Percentiles rank a stretch among this genome's conserved stretches.
These are phyloP conservation scores for Tetrahymena elliotti DNA, from an alignment of 73 alveolate species.

Conservation along the genomic window DNA sequence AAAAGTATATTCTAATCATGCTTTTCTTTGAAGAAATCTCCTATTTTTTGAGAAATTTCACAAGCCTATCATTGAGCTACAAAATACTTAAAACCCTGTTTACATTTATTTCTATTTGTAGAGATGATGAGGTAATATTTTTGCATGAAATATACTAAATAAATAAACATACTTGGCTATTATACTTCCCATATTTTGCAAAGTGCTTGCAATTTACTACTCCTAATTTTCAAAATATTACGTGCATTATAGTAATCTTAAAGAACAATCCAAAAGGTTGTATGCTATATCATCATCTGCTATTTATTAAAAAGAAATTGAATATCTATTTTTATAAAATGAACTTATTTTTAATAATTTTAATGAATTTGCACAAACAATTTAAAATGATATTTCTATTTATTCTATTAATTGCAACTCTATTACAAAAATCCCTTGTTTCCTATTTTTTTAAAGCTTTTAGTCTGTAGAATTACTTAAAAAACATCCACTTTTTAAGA, in stretches of 20 bases:
- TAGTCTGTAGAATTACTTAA: background rate
- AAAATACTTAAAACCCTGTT: background rate
- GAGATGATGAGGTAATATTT: too few relatives aligned
- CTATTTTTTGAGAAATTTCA: background rate
- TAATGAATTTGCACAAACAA: too few relatives aligned
- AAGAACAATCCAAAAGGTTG: background rate
- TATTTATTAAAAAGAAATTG: background rate
- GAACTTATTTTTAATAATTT: background rate
- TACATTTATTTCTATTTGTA: too few relatives aligned
- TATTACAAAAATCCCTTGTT: background rate
- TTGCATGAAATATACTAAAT: background rate
- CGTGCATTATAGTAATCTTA: background rate
- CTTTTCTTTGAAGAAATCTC: background rate
- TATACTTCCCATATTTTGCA: background rate
- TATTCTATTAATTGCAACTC: too few relatives aligned
- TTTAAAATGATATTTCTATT: background rate
- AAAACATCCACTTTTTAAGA: background rate
- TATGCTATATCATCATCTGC: background rate
- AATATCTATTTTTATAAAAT: background rate
- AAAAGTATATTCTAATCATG: too few relatives aligned
- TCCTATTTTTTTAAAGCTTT: background rate
- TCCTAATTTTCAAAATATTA: background rate
- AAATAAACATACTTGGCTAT: background rate
- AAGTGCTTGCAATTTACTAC: background rate
- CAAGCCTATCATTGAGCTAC: background rate